Base-by-base conservation (phyloP, 306 rosid species). In the Fragaria vesca region DNA sequence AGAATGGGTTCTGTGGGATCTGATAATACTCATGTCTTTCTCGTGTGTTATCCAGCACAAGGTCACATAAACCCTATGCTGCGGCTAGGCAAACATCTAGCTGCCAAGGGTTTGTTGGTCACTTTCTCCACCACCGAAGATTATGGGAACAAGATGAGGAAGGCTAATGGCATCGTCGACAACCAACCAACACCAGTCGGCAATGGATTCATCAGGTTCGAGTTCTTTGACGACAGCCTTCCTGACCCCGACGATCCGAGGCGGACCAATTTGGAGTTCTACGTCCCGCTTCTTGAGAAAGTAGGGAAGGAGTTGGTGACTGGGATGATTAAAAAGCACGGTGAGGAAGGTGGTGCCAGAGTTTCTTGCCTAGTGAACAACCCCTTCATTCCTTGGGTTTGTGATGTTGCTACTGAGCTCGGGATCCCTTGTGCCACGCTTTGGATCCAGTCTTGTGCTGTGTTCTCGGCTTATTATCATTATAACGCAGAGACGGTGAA, bases 31-130 rank as follows among this genome's bases (percentile, higher is more conserved):
- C 93, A 88, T 72, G 84, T 87, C 8, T 81, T 88, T 36, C 81
- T 90, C 0, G 91, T 88, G 3, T 88, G 88, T 21, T 90, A 75
- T 61, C 93, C 91, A 0, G 87, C 51, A 17, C 91, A 88, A 80
- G 96, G 96, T 6, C 91, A 83, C 63, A 76, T 90, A 24, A 88
- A 90, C 80, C 96, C 96, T 32, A 78, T 87, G 79, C 93, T 90
- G 21, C 74, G 93, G 47, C 71, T 90, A 0, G 93, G 84, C 4
- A 88, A 88, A 34, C 79, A 60, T 32, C 57, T 88, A 5, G 89
- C 89, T 18, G 46, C 86, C 8, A 67, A 79, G 68, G 92, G 92
- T 16, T 50, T 88, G 17, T 86, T 83, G 20, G 88, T 90, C n/a
- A 87, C 90, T 0, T 80, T 85, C 66, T 82, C 90, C 51, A 85